Base-by-base conservation (phyloP, 371 early-diverging fungal species). In the Sporodiniella umbellata region DNA sequence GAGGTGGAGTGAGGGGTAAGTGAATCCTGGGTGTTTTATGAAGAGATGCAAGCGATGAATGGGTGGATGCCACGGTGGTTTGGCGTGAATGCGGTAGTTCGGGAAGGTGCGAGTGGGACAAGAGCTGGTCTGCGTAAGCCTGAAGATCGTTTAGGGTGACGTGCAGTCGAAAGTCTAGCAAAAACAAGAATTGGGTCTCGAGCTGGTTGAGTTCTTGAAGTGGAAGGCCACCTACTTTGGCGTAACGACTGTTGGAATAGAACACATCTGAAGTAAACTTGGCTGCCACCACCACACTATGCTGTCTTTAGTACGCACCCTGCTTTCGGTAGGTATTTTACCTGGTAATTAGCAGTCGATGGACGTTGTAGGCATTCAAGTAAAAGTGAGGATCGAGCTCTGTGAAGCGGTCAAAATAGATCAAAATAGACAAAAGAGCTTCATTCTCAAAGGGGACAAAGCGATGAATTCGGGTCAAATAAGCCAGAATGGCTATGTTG, bases 241-340 rank as follows among this genome's bases (percentile, higher is more conserved):
- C 78, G 62, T 86, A 86, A 31, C 83, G 74, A 21, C 73, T 67
- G 39, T 90, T 92, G 42, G 87, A 83, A 64, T 84, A 88, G 52
- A 90, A 92, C 0, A 89, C 75, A 62, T 92, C 92, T 2, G 84
- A 85, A 22, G 83, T 76, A 50, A 90, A 91, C 68, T 92, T 92
- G 51, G 83, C 78, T 5, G 88, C 86, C 4, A 90, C 78, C 19
- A 87, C 80, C n/a, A 88, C 72, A 25, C 84, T 85, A 44, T 24
- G 6, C 26, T 14, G 22, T 2, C 2, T 2, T 25, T 43, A 3
- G n/a, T n/a, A n/a, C n/a, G n/a, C n/a, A n/a, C n/a, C n/a, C n/a
- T n/a, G n/a, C n/a, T n/a, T n/a, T n/a, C n/a, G n/a, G n/a, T n/a
- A n/a, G n/a, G n/a, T n/a, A n/a, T 37, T 33, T 28, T 60, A 64